Base-by-base conservation (phyloP, 192 early-diverging fungal species). In the Coemansia sp. region DNA sequence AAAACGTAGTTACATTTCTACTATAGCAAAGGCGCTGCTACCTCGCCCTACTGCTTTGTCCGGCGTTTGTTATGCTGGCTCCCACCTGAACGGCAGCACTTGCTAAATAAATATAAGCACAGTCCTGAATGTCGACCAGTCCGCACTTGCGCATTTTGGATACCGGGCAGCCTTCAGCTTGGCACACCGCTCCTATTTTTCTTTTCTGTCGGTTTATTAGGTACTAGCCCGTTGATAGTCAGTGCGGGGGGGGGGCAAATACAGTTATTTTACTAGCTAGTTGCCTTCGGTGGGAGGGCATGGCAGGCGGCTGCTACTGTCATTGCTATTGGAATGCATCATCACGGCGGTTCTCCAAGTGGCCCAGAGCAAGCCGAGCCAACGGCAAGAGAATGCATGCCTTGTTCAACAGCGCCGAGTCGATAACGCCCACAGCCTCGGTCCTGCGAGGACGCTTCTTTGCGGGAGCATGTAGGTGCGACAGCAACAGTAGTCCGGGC, bases 41-140 rank as follows among this genome's bases (percentile, higher is more conserved):
- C n/a, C n/a, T n/a, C n/a, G n/a, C n/a, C n/a, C n/a, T n/a, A n/a
- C 51, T 54, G 51, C 29, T 54, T 54, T 54, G 51, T 54, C 51
- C 51, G 51, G 51, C 51, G 51, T 54, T 54, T 54, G 51, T 54
- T 54, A 54, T 54, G 24, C 29, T 54, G 51, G 22, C 29, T 25
- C 15, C 27, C 27, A 17, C 29, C 51, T 15, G 51, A 29, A 17
- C n/a, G 2, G 29, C 51, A 54, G 29, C 6, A 7, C 51, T 32
- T 54, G 51, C 17, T 11, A 31, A 27, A 4, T 31, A 14, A 31
- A 24, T 45, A 17, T 19, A 47, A 22, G 46, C 46, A 8, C 7
- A 4, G 10, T 0, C 4, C 11, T 25, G 24, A 14, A 3, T 12
- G 25, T 24, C 4, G 12, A 27, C 25, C 12, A 27, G 25, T 9